Evolutionary conservation across 2,329 filamentous ascomycete genomes (phyloP), one percentile per base, ranked within the genome.

Genomic region (Penicillium nordicum): DNA sequence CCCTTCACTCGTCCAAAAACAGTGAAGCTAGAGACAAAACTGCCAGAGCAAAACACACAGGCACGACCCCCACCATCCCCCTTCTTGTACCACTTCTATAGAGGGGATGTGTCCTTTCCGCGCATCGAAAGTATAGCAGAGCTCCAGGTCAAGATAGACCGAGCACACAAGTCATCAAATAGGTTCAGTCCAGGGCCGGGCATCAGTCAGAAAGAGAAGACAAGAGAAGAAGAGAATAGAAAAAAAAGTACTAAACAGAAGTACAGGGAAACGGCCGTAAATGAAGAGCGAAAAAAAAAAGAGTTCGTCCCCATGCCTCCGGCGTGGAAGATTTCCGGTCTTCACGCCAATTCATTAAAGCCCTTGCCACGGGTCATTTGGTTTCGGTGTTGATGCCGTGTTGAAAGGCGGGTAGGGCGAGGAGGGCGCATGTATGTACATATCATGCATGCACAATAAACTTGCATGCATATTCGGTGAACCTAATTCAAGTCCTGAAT

Each of bases 261-360:
- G 38, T 55, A 60, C 61, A 48, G 41, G 53, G 61, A 60, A 51
- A 61, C 51, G 65, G 47, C 55, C 58, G 60, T 57, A 53, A 62
- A 61, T 48, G 30, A 49, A 61, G 56, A 44, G 21, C 21, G 18
- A 2, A 12, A 30, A 55, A 12, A 30, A 55, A 48, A 53, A 32
- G 37, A 27, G 29, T 32, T 56, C 21, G 38, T 45, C 32, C 56
- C 57, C 49, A 44, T 57, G 55, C 56, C 45, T 55, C 53, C 34
- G 55, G 38, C 46, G 34, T 47, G 51, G 54, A 49, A 37, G 16
- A 41, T 34, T 44, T 34, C 23, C 16, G n/a, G 40, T 48, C 38
- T 56, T 56, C 48, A 46, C 29, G 18, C 41, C 47, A 29, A 21
- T 46, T 43, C 27, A 50, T 50, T 50, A 40, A 16, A 51, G 25